Evolutionary conservation across 2,329 filamentous ascomycete species (phyloP), one percentile per base, ranked within the genome.

Genomic region (Cadophora malorum): DNA sequence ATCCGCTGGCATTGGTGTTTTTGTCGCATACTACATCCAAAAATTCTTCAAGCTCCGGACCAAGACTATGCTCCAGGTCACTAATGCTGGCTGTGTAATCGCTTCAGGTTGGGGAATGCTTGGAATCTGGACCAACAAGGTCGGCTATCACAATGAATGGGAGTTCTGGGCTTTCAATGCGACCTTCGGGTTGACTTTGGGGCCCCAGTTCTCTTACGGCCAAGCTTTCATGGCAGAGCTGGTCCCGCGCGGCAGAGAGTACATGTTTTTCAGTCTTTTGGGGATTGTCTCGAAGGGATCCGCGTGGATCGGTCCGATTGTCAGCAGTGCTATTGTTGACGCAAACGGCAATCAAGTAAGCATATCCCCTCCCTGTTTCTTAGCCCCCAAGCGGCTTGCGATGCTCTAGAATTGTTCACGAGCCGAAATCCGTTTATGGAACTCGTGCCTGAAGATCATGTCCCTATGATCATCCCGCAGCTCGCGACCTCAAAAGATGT

Each of bases 171-270:
- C 76, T n/a, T 76, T 75, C 58, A 67, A 69, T 38, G 72, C 71
- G 10, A 68, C 70, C 31, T 77, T 69, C 28, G 75, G 76, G n/a
- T 67, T 76, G 19, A 74, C 72, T 1, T 31, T 75, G 0, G 76
- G 75, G 5, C 67, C 73, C 5, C 74, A 77, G 53, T 77, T 74
- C 49, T 73, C 74, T 8, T 77, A 77, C 52, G 74, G 75, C 14
- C 76, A 77, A 67, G 74, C 75, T 3, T 76, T 76, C 58, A 76
- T 77, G 74, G 74, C 74, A 10, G 76, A 77, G 52, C 60, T 77
- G 3, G 73, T 77, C 3, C 76, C 76, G 0, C 70, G 73, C 4
- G 76, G 76, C 23, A 67, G 75, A 52, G 75, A 77, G 38, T 77
- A 76, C 53, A 70, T 77, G 69, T 77, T 77, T 65, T 77, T 77